Base-by-base conservation (phyloP, 2,329 filamentous ascomycete species). In the Pseudophaeomoniella oleicola region DNA sequence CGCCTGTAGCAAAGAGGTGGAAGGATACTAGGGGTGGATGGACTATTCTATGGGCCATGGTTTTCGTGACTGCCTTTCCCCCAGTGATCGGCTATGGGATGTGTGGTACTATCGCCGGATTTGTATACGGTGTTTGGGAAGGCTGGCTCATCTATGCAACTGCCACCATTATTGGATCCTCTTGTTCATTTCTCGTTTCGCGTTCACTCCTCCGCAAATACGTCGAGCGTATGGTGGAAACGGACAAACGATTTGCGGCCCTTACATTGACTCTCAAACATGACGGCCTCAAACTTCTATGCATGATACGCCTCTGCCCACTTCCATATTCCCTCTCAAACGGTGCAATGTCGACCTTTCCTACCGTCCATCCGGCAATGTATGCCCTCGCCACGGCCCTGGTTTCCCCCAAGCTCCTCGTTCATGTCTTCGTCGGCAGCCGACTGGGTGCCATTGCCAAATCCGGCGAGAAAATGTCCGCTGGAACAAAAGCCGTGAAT, bases 301-400 rank as follows among this genome's bases (percentile, higher is more conserved):
- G 84, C 43, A 92, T 90, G 71, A 90, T 98, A 48, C 75, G 90
- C 18, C 71, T 96, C 44, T 96, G 88, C 51, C 90, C 90, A 2
- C 56, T 98, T 41, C 90, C 90, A 11, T 98, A 93, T 56, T 90
- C 82, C 36, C 65, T 96, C 46, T 87, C 82, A 53, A 98, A 98
- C 54, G 90, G 86, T 35, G 93, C 93, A 42, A 74, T 98, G 38
- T 85, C 85, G 18, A 96, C 90, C 1, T 87, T 98, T 42, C 87
- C 87, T 2, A 93, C 81, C 19, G 83, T 98, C 19, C 71, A 78
- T 16, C 81, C 82, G 30, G 56, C 70, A 41, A 72, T 72, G 33
- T 96, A 92, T 60, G 78, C 78, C 19, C 55, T 86, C 32, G 88
- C 90, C 4, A 96, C 88, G 0, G 78, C 83, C 2, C 63, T 88